Base-by-base conservation (phyloP, 805 yeast genomes). In the Zygoascus biomembranicola region DNA sequence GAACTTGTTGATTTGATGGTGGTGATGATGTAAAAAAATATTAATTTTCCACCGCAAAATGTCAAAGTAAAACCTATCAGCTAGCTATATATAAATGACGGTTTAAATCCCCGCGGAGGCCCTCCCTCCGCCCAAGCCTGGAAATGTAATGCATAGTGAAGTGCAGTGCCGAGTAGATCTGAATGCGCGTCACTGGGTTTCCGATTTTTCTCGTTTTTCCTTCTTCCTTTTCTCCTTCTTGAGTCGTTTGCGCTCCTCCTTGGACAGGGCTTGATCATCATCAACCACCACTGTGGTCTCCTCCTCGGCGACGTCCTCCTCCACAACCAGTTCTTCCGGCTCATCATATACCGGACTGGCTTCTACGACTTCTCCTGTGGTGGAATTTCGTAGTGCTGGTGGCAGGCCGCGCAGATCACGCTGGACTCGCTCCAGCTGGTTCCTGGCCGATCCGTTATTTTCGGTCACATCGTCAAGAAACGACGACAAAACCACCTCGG, bases 381-480 rank as follows among this genome's bases (percentile, higher is more conserved):
- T 45, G 14, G 43, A 32, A 35, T 32, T 44, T 19, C 16, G 11
- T 49, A 57, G 37, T 48, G 58, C 23, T 23, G 95, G 95, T 9
- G 95, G 92, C 54, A 87, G 75, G 0, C 95, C 95, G 59, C 89
- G 74, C 59, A 87, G 77, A 58, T 85, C 88, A 69, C 95, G 77
- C 64, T 84, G 92, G 43, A 86, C 73, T 65, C 95, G 77, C 61
- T 75, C 77, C 61, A 87, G 73, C 71, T 87, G 95, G 54, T 86
- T 74, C 56, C 73, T 61, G 18, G 77, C 73, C 28, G 79, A 74
- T 16, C 77, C 73, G 32, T 79, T 74, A 18, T 62, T 69, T 14
- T 52, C 51, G 19, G 51, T 28, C 19, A 42, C 43, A 20, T 51
- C 45, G 39, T 64, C 66, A 50, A 80, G 71, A 63, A 77, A 78